Conservation (phyloP, 805 yeast species). For the Saccharomycopsis oosterbeekiorum region DNA sequence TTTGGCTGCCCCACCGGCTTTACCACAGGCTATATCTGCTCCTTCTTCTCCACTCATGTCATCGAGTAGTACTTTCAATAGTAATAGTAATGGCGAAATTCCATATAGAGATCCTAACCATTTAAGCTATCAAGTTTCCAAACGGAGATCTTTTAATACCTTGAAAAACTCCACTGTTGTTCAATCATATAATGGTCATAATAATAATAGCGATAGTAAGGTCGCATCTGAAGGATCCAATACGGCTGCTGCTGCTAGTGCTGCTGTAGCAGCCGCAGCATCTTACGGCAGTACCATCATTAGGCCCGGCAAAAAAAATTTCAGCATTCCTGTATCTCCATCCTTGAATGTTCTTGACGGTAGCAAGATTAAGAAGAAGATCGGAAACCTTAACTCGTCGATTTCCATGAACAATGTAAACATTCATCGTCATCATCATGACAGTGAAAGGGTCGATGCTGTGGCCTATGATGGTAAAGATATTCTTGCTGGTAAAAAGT, state of each 20-base stretch:
- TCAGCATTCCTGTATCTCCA: neutral
- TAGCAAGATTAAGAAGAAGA: neutral
- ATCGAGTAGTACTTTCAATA: neutral
- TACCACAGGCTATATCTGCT: neutral
- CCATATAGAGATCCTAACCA: neutral
- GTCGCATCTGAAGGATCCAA: neutral
- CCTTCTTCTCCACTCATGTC: neutral
- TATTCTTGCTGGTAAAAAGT: neutral
- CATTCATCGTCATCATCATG: neutral
- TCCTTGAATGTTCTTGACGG: neutral
- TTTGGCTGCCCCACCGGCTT: neutral
- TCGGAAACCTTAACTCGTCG: neutral
- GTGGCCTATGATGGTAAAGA: neutral
- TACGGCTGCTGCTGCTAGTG: neutral
- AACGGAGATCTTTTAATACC: conserved; percentile 16
- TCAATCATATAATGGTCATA: neutral
- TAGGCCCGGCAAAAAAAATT: neutral
- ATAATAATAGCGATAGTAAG: neutral
- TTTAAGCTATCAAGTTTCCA: conserved; percentile 7
- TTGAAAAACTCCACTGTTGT: conserved; percentile 16
- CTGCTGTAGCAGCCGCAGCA: neutral
- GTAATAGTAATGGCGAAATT: neutral
- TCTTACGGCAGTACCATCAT: neutral
- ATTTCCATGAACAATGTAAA: neutral
- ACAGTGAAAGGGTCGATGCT: neutral